Conservation (phyloP, 495 filamentous ascomycete genomes). For the Sporormia fimetaria region DNA sequence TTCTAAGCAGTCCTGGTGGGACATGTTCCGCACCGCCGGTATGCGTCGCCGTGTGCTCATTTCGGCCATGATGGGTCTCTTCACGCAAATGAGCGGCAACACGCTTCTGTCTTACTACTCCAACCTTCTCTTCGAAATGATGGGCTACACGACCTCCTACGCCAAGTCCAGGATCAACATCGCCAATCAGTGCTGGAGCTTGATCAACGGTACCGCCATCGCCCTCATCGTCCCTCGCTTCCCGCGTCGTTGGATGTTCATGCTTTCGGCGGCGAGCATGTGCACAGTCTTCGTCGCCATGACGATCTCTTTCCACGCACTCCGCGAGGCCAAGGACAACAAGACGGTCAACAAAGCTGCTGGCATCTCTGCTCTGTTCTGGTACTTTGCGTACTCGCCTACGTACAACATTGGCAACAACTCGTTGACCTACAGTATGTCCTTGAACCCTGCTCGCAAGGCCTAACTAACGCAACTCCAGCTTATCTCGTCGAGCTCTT, state of each 20-base stretch:
- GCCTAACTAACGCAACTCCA: constrained; percentile 1
- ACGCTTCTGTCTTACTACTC: constrained; percentile 24
- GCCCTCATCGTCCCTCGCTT: constrained; percentile 22
- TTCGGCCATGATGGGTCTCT: constrained; percentile 8
- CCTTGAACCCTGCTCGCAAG: not conserved
- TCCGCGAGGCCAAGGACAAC: constrained; percentile 2
- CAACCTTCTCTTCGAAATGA: constrained; percentile 20
- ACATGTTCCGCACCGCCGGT: constrained; percentile 12
- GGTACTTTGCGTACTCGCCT: constrained; percentile 15
- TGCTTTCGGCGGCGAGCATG: constrained; percentile 12
- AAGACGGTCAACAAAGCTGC: constrained; percentile 4
- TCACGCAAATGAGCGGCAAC: constrained; percentile 19
- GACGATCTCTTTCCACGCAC: constrained; percentile 21
- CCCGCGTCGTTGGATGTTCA: constrained; percentile 23
- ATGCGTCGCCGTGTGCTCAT: constrained; percentile 18
- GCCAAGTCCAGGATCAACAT: constrained; percentile 25
- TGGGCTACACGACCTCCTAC: constrained; percentile 21
- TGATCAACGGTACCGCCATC: constrained; percentile 14
- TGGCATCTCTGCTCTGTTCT: constrained; percentile 19
- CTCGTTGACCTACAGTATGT: constrained; percentile 16
- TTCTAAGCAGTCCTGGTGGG: constrained; percentile 16
- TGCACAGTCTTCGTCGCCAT: constrained; percentile 20
- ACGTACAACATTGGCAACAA: constrained; percentile 21
- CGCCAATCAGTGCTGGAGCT: constrained; percentile 22
- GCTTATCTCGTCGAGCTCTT: constrained; percentile 21